Evolutionary conservation across 345 rosid genomes (phyloP), one percentile per base, ranked within the genome.

Genomic region (Moringa oleifera): DNA sequence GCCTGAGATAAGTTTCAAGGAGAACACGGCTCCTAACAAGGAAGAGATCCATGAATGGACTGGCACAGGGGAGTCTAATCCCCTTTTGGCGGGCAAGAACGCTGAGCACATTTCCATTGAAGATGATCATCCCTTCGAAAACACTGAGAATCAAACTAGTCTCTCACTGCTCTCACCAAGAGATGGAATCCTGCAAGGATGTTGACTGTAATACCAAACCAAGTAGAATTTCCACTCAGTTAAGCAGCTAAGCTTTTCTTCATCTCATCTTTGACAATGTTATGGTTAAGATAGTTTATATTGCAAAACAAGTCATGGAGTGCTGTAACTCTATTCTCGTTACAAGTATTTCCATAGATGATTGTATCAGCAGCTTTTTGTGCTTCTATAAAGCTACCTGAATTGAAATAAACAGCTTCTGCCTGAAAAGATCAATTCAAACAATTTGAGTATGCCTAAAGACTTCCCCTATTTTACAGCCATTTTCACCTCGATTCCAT

Each of bases 101-200:
- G 77, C 70, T 49, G 75, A 71, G 61, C 18, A 23, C 10, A 23
- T 23, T 15, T 47, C 56, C 20, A 28, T 49, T 3, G 82, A 74
- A 28, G 82, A 80, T 33, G 72, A 70, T 71, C 88, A 86, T 45
- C 87, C 92, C 18, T 86, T 83, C 66, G 66, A 31, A 58, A 18
- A 13, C 22, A 19, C 65, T 0, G 83, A 74, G 59, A 74, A 63
- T 21, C 75, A 63, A 59, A 53, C 68, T 23, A 50, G 63, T 8
- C 60, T 70, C 51, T 79, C 82, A 9, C 71, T 83, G 65, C 77
- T 81, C 23, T 23, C 68, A 17, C 66, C 76, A 11, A 69, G 80
- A 62, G 59, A 58, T 58, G 73, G 61, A 45, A 65, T 72, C 65
- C 20, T 72, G 66, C 75, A 74, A 71, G 75, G 74, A 33, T 73